Evolutionary conservation across 2,329 filamentous ascomycete genomes (phyloP), one percentile per base, ranked within the genome.

Genomic region (Ophiobolus disseminans): DNA sequence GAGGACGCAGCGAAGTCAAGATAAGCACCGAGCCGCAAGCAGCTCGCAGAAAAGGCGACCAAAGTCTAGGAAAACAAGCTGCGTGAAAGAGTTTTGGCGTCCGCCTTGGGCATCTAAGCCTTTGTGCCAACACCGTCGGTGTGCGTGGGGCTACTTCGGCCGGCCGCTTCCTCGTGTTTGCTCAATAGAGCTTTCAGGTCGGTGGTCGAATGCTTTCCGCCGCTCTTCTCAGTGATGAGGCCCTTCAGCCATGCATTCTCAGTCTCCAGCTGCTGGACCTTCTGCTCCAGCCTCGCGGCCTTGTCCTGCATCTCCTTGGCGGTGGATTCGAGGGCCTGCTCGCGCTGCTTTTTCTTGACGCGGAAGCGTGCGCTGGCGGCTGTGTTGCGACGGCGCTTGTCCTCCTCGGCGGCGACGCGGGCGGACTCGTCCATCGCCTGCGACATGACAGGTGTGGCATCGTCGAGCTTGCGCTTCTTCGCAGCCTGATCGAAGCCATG

Each of bases 291-390:
- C 11, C 68, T 54, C 31, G 60, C 66, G 43, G 80, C 75, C 57
- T 77, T 75, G 50, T 80, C 78, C 25, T 70, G 70, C 76, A 80
- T 80, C 42, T 80, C 78, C 66, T 78, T 79, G 39, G 77, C 73
- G 16, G 74, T 74, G 70, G 79, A 77, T 72, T 81, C 78, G 34
- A 81, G 74, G 7, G 74, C 76, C 57, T 78, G 76, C 65, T 81
- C 78, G 36, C 78, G 76, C 64, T 80, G 77, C 76, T 81, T 81
- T 77, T 81, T 81, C 74, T 81, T 81, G 53, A 81, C 74, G 37
- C 78, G 76, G 75, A 81, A 81, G 34, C 78, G 76, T 13, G 78
- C 78, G 46, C 73, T 77, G n/a, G 78, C 78, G 30, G 78, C 78
- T 1, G 78, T 81, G 69, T 81, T 81, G 50, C 78, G 76, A 25